These are phyloP conservation scores for Neotropicomus parvogracilis DNA, from an alignment of 1,284 basidiomycete species.

Conservation along the genomic window DNA sequence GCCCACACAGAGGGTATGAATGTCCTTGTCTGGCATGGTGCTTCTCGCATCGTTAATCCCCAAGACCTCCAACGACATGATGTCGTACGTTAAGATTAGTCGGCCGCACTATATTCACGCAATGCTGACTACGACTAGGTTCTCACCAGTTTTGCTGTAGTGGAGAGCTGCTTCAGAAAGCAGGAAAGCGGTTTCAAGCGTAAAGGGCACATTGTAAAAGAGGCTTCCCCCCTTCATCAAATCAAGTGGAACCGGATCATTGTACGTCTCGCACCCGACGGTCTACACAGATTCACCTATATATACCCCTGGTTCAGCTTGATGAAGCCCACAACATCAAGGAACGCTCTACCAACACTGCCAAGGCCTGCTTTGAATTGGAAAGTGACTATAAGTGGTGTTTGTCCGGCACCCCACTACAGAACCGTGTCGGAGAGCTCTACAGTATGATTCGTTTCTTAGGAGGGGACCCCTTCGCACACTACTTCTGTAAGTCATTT, in stretches of 20 bases:
- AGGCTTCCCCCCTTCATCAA: constrained; percentile 82
- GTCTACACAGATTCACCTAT: neutral
- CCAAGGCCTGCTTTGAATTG: constrained; percentile 92
- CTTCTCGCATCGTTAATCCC: constrained; percentile 58
- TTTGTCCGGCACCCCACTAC: constrained; percentile 94
- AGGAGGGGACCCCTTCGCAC: constrained; percentile 87
- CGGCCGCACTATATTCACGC: neutral
- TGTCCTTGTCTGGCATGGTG: constrained; percentile 91
- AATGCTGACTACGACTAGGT: constrained; percentile 38
- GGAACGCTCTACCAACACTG: constrained; percentile 92
- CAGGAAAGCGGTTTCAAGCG: constrained; percentile 91
- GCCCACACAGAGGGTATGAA: constrained; percentile 75
- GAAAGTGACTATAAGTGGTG: constrained; percentile 88
- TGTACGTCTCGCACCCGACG: constrained; percentile 36
- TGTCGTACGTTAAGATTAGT: constrained; percentile 56
- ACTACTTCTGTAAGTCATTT: constrained; percentile 79
- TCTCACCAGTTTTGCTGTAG: constrained; percentile 77
- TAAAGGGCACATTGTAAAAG: constrained; percentile 82
- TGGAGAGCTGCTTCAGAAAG: constrained; percentile 92
- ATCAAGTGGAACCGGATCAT: constrained; percentile 85
- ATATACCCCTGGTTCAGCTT: constrained; percentile 46
- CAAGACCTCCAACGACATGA: constrained; percentile 81
- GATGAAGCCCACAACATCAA: constrained; percentile 99
- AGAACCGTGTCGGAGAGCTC: constrained; percentile 96
- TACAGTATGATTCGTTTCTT: constrained; percentile 94